Evolutionary conservation across 257 asterid species (phyloP), one percentile per base, ranked within the genome.

Genomic region (Lantana camara): DNA sequence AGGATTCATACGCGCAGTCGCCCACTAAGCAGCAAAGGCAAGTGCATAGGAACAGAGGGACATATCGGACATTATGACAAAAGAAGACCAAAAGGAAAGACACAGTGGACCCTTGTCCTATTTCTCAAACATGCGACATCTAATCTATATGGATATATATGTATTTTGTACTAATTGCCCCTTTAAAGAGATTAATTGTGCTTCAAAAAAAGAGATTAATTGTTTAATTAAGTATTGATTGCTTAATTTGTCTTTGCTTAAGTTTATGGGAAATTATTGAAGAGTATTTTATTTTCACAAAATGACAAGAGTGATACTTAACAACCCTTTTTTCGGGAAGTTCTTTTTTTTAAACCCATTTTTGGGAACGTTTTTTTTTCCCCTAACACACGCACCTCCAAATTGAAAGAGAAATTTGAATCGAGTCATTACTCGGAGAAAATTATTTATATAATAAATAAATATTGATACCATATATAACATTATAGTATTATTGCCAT

Each of bases 101-200:
- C 56, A 53, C 20, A 21, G 66, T 67, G 69, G 72, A 49, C 66
- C 73, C 57, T 41, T 49, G 74, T 64, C 64, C 50, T 64, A 61
- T 65, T 60, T 53, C 72, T 41, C 49, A 40, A 8, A 30, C 70
- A 66, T 34, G 73, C 66, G 77, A 60, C 71, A n/a, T 61, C 24
- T 35, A 15, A 17, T 45, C 9, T 68, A 12, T 67, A 12, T 23
- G 32, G 29, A 61, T 44, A 40, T 35, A 14, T 38, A 7, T 14
- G 32, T 32, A 47, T 20, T n/a, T 47, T 47, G 10, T 3, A 7
- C 14, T 2, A 41, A 37, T 42, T n/a, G n/a, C n/a, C n/a, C n/a
- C n/a, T n/a, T n/a, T n/a, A n/a, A n/a, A n/a, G n/a, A n/a, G n/a
- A n/a, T n/a, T n/a, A n/a, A n/a, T n/a, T n/a, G n/a, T n/a, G n/a